Conservation (phyloP, 257 asterid genomes). For the Solanum chiquidenum region DNA sequence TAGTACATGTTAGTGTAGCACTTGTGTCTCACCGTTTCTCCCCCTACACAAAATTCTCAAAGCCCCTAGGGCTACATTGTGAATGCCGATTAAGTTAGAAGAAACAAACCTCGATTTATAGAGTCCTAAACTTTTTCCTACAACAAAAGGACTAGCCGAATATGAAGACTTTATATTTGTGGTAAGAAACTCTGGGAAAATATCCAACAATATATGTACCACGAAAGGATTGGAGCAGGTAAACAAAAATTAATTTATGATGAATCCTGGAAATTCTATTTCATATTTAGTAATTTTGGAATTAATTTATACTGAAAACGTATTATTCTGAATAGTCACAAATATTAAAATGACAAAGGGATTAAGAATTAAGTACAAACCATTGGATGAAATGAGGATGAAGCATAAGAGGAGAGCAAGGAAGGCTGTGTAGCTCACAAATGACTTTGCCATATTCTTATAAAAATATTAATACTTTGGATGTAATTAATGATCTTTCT, state of each 20-base stretch:
- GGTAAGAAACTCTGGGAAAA: too few species aligned
- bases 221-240: neutral
- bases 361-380: neutral
- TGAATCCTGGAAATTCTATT: neutral
- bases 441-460: neutral
- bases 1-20: too few species aligned
- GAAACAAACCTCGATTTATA: neutral
- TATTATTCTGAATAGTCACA: neutral
- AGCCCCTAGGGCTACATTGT: neutral
- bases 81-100: neutral
- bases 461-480: neutral
- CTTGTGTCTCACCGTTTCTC: too few species aligned
- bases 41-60: neutral
- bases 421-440: neutral
- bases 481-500: neutral
- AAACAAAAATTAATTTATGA: neutral
- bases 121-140: neutral
- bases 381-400: neutral
- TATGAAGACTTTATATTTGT: too few species aligned
- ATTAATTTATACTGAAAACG: neutral
- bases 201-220: neutral
- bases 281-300: neutral
- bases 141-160: too few species aligned
- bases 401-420: conserved; percentile 4
- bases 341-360: neutral